Evolutionary conservation across 495 filamentous ascomycete species (phyloP).

Genomic region (Lophiostoma macrostomum): DNA sequence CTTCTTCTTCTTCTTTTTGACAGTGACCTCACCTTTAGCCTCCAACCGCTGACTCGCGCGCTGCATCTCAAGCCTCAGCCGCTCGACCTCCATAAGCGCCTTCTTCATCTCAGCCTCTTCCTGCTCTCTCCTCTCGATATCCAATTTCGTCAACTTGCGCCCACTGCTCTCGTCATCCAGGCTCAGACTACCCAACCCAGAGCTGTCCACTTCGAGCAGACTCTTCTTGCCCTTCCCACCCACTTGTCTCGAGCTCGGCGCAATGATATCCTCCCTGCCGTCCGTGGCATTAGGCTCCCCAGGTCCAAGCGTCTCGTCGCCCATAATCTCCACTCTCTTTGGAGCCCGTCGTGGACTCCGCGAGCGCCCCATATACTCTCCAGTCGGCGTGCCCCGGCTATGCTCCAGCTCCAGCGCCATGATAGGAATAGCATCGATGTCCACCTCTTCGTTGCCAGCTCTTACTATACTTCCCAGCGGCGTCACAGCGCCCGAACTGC

Average conservation of each 20-base stretch:
- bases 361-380: constrained; percentile 7
- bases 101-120: constrained; percentile 80
- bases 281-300: constrained; percentile 27
- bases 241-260: constrained; percentile 41
- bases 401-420: constrained; percentile 79
- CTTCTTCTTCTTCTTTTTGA: constrained; percentile 72
- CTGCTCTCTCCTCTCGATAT: constrained; percentile 53
- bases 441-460: constrained; percentile 67
- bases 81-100: constrained; percentile 83
- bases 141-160: constrained; percentile 33
- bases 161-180: constrained; percentile 45
- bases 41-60: constrained; percentile 78
- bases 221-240: constrained; percentile 50
- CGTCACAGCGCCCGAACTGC: constrained; percentile 57
- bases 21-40: constrained; percentile 62
- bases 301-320: constrained; percentile 42
- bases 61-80: constrained; percentile 85
- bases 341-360: constrained; percentile 33
- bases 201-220: constrained; percentile 81
- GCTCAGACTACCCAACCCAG: constrained; percentile 63
- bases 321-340: constrained; percentile 38
- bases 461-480: constrained; percentile 69
- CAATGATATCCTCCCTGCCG: constrained; percentile 18
- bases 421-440: constrained; percentile 92
- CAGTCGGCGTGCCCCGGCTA: too few relatives aligned